A percentile compares a stretch with the other conserved stretches of the same genome.
These are phyloP conservation scores for Arctium minus DNA, from an alignment of 129 eudicot genomes.

Conservation along the genomic window DNA sequence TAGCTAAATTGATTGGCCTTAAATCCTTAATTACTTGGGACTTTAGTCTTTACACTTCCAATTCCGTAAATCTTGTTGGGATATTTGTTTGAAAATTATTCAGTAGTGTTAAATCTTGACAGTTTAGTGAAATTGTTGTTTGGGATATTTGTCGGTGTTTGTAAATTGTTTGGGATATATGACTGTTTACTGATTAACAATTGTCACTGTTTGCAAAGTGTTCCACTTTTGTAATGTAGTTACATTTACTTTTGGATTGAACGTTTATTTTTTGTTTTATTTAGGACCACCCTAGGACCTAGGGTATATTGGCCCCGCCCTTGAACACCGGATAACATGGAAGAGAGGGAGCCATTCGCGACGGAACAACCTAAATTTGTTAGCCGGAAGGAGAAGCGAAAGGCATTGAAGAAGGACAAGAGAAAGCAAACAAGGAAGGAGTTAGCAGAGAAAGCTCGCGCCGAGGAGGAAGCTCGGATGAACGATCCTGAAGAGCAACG, in stretches of 20 bases:
- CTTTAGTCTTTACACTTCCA: too few species aligned
- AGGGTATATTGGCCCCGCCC: not conserved
- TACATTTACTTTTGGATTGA: too few species aligned
- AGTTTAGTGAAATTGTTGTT: not conserved
- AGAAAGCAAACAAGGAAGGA: slow-evolving; percentile 81
- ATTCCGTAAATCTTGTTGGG: not conserved
- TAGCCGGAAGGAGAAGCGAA: slow-evolving; percentile 79
- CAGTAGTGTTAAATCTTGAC: not conserved
- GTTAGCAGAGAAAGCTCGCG: slow-evolving; percentile 66
- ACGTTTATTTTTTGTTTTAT: not conserved
- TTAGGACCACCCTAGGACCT: not conserved
- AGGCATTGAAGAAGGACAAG: slow-evolving; percentile 84
- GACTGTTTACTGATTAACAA: not conserved
- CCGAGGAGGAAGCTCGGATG: slow-evolving; percentile 65
- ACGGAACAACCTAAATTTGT: not conserved
- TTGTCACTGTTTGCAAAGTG: too few species aligned
- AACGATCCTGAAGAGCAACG: slow-evolving; percentile 74
- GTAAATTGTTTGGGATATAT: not conserved
- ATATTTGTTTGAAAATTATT: too few species aligned
- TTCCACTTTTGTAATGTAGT: too few species aligned
- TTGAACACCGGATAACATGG: slow-evolving; percentile 13
- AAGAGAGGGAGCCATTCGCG: not conserved
- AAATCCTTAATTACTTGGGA: too few species aligned
- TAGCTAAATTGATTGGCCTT: too few species aligned
- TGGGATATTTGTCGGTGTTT: not conserved